Evolutionary conservation across 257 asterid genomes (phyloP).

Genomic region (Solanum tacnaense): DNA sequence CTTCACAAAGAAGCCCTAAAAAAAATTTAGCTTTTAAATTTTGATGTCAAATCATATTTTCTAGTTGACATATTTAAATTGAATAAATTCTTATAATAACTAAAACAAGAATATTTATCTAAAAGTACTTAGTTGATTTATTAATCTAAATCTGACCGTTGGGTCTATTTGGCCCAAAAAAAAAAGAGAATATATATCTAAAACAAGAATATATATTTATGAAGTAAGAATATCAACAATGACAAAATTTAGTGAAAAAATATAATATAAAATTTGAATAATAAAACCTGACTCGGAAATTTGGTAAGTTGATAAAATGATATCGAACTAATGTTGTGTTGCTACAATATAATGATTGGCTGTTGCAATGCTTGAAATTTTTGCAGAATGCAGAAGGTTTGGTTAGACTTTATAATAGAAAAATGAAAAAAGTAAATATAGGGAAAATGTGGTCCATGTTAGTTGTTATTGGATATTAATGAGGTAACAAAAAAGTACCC

Average conservation of each 20-base stretch:
- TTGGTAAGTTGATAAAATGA: not conserved
- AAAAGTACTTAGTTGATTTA: no score
- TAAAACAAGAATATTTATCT: not conserved
- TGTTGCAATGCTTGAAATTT: not conserved
- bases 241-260: not conserved
- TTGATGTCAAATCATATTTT: not conserved
- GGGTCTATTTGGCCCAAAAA: no score
- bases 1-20: not conserved
- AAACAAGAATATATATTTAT: not conserved
- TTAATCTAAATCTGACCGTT: no score
- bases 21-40: no score
- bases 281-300: not conserved
- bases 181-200: not conserved
- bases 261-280: not conserved
- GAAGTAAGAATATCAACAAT: not conserved
- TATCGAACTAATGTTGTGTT: not conserved
- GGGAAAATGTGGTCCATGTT: not conserved
- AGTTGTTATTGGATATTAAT: not conserved
- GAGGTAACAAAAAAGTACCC: no score
- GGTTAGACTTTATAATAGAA: not conserved
- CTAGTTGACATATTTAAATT: not conserved
- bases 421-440: not conserved
- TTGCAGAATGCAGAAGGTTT: not conserved
- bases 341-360: not conserved
- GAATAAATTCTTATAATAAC: not conserved